phyloP scores from a whole-genome alignment of 2,329 filamentous ascomycete species.

The Ophiosphaerella herpotricha region DNA sequence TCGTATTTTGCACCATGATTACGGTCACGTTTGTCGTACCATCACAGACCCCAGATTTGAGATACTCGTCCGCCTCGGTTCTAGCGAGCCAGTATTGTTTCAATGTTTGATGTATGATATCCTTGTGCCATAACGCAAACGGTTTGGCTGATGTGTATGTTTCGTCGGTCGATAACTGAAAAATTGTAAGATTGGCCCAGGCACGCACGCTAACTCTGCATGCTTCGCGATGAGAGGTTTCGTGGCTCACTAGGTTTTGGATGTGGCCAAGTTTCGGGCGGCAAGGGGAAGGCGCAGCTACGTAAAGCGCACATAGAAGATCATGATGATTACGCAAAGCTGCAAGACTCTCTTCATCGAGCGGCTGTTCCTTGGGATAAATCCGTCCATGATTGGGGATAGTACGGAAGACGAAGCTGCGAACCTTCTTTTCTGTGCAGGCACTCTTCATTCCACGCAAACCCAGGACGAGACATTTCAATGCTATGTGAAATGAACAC shows the following conservation, averaged over 20 bases:
- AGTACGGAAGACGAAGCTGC: conserved; percentile 61
- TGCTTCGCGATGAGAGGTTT: conserved; percentile 62
- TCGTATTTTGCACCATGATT: conserved; percentile 56
- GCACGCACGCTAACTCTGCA: conserved; percentile 63
- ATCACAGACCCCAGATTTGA: conserved; percentile 43
- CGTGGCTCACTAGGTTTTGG: conserved; percentile 60
- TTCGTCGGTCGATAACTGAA: conserved; percentile 60
- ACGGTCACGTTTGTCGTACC: conserved; percentile 49
- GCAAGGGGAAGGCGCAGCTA: conserved; percentile 57
- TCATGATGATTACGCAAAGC: conserved; percentile 67
- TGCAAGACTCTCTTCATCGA: conserved; percentile 59
- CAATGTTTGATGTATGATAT: conserved; percentile 58
- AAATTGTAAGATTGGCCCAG: conserved; percentile 62
- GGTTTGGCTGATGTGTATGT: conserved; percentile 50
- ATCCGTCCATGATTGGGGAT: conserved; percentile 65
- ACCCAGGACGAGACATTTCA: conserved; percentile 61
- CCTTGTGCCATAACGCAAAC: conserved; percentile 60
- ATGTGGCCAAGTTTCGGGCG: conserved; percentile 59
- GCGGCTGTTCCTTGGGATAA: conserved; percentile 61
- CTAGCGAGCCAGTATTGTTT: conserved; percentile 61
- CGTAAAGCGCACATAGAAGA: conserved; percentile 64
- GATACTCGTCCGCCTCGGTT: conserved; percentile 62
- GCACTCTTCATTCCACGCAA: conserved; percentile 52
- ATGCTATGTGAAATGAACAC: conserved; percentile 61
- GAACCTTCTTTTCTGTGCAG: conserved; percentile 60